Conservation (phyloP, 2,329 filamentous ascomycete genomes). For the Metarhizium humberi region DNA sequence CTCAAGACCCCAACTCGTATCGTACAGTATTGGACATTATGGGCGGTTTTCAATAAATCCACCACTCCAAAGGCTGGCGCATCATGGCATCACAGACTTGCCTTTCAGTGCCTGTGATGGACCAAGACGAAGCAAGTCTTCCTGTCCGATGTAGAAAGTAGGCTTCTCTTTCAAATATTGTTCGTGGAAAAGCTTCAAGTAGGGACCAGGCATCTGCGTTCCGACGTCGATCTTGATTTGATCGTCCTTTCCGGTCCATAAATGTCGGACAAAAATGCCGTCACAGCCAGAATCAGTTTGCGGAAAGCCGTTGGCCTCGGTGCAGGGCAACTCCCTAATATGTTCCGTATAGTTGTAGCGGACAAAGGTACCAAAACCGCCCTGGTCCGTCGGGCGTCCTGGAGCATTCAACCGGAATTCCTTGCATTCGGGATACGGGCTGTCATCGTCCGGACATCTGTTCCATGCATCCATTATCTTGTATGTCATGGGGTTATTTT, state of each 20-base stretch:
- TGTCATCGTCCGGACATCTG: slow-evolving; percentile 28
- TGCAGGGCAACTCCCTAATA: slow-evolving; percentile 30
- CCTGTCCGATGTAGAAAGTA: slow-evolving; percentile 25
- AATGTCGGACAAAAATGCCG: slow-evolving; percentile 32
- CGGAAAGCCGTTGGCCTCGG: slow-evolving; percentile 34
- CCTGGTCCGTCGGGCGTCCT: slow-evolving; percentile 32
- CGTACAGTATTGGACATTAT: neutral
- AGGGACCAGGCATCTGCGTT: slow-evolving; percentile 26
- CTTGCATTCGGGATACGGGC: slow-evolving; percentile 27
- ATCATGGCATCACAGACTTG: neutral
- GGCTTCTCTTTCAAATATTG: slow-evolving; percentile 24
- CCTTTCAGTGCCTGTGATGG: slow-evolving; percentile 5
- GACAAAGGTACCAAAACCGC: slow-evolving; percentile 33
- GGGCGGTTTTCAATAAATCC: neutral
- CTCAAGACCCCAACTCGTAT: neutral
- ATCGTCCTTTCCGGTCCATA: slow-evolving; percentile 32
- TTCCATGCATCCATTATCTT: slow-evolving; percentile 41
- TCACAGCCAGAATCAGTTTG: slow-evolving; percentile 27
- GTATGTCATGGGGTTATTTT: slow-evolving; percentile 38
- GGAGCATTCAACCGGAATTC: slow-evolving; percentile 26
- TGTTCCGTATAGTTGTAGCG: slow-evolving; percentile 32
- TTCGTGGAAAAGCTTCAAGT: slow-evolving; percentile 26
- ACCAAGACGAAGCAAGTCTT: slow-evolving; percentile 20
- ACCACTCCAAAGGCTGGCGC: neutral
- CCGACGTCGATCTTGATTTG: slow-evolving; percentile 30